Conservation (phyloP, 345 rosid species). For the Ricinus communis region DNA sequence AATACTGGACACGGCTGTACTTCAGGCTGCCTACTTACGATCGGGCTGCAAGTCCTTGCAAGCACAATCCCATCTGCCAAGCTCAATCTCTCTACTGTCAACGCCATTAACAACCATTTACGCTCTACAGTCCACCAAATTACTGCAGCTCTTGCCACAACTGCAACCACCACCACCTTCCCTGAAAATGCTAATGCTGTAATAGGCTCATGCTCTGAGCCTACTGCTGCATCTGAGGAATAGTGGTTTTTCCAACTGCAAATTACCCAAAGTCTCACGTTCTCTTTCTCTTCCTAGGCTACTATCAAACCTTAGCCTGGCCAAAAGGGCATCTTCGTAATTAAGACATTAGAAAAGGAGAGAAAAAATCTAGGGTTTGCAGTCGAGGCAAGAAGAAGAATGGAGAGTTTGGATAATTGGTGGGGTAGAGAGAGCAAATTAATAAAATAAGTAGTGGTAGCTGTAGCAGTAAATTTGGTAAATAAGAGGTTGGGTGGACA, state of each 20-base stretch:
- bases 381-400: conserved; percentile 1
- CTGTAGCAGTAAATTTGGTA: conserved; percentile 21
- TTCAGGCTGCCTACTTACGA: conserved; percentile 68
- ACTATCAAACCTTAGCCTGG: too few relatives aligned
- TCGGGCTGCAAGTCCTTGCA: conserved; percentile 80
- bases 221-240: conserved; percentile 25
- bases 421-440: not conserved
- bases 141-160: conserved; percentile 43
- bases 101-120: conserved; percentile 61
- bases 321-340: too few relatives aligned
- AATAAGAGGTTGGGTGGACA: conserved; percentile 9
- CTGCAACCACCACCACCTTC: conserved; percentile 13
- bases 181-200: conserved; percentile 20
- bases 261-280: conserved; percentile 51
- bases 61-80: conserved; percentile 66
- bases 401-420: conserved; percentile 42
- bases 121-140: conserved; percentile 73
- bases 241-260: conserved; percentile 18
- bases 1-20: not conserved
- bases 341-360: too few relatives aligned
- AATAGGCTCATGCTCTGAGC: conserved; percentile 27
- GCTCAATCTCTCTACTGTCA: conserved; percentile 68
- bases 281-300: not conserved
- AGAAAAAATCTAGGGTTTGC: too few relatives aligned
- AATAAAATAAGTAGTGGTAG: conserved; percentile 4